These are phyloP conservation scores for Fragaria vesca DNA, from an alignment of 306 rosid genomes.

Conservation along the genomic window DNA sequence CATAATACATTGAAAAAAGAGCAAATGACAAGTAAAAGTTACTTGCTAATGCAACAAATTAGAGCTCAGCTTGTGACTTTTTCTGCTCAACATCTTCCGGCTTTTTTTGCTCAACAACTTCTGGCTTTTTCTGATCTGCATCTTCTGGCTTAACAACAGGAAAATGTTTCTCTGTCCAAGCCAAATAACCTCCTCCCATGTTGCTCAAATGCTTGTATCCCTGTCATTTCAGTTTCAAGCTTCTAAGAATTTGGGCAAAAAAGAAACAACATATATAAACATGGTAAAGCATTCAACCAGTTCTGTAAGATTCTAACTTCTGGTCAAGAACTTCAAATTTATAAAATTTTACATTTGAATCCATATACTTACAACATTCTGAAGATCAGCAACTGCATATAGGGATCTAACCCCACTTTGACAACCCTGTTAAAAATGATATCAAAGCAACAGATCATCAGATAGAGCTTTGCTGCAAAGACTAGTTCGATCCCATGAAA, in stretches of 20 bases:
- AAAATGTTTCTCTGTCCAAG: constrained; percentile 59
- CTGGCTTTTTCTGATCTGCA: constrained; percentile 11
- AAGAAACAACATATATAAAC: not conserved
- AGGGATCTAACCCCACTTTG: constrained; percentile 74
- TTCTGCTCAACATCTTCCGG: constrained; percentile 2
- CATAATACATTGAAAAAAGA: not conserved
- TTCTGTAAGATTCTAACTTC: not conserved
- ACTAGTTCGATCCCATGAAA: not conserved
- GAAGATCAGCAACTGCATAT: constrained; percentile 60
- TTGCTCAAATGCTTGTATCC: constrained; percentile 65
- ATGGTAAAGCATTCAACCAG: not conserved
- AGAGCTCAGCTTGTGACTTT: constrained; percentile 10
- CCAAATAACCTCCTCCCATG: constrained; percentile 78
- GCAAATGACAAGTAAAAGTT: not conserved
- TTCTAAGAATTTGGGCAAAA: not conserved
- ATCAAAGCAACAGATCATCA: not conserved
- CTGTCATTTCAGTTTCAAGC: constrained; percentile 39
- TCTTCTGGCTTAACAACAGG: constrained; percentile 37
- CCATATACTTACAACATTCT: constrained; percentile 48
- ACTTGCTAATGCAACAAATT: not conserved
- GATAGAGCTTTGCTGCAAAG: not conserved
- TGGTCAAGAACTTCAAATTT: not conserved
- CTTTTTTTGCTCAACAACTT: not conserved
- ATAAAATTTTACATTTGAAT: not conserved
- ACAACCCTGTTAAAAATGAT: constrained; percentile 55